Conservation (phyloP, 345 rosid species). For the Citrus sp. region DNA sequence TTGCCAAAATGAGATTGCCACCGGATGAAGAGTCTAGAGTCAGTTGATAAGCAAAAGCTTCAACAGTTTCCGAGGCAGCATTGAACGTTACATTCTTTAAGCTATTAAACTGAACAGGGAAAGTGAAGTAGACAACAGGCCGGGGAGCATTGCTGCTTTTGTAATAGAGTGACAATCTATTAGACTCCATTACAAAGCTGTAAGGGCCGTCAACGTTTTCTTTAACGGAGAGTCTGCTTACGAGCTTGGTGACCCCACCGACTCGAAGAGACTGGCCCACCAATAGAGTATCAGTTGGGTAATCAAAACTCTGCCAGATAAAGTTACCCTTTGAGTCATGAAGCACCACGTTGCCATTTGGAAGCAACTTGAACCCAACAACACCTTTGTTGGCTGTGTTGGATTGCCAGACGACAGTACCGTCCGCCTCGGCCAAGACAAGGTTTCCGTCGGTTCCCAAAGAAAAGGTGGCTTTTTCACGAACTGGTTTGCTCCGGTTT, state of each 20-base stretch:
- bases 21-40: too few species aligned
- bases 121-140: slow-evolving; percentile 29
- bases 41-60: too few species aligned
- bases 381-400: slow-evolving; percentile 56
- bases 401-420: slow-evolving; percentile 56
- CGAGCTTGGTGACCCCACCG: slow-evolving; percentile 34
- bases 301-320: slow-evolving; percentile 58
- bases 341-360: slow-evolving; percentile 56
- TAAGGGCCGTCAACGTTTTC: slow-evolving; percentile 41
- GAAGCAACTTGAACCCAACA: slow-evolving; percentile 35
- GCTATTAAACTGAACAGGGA: background rate
- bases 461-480: slow-evolving; percentile 53
- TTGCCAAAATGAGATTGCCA: too few species aligned
- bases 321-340: slow-evolving; percentile 37
- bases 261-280: slow-evolving; percentile 36
- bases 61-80: background rate
- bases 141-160: slow-evolving; percentile 25
- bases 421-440: slow-evolving; percentile 51
- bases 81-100: slow-evolving; percentile 21
- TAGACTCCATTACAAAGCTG: slow-evolving; percentile 50
- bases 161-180: slow-evolving; percentile 31
- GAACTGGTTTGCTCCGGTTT: slow-evolving; percentile 34
- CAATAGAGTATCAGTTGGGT: slow-evolving; percentile 47
- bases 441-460: slow-evolving; percentile 54
- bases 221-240: slow-evolving; percentile 39